Evolutionary conservation across 305 asterid species (phyloP), one percentile per base, ranked within the genome.

Genomic region (Striga hermonthica): DNA sequence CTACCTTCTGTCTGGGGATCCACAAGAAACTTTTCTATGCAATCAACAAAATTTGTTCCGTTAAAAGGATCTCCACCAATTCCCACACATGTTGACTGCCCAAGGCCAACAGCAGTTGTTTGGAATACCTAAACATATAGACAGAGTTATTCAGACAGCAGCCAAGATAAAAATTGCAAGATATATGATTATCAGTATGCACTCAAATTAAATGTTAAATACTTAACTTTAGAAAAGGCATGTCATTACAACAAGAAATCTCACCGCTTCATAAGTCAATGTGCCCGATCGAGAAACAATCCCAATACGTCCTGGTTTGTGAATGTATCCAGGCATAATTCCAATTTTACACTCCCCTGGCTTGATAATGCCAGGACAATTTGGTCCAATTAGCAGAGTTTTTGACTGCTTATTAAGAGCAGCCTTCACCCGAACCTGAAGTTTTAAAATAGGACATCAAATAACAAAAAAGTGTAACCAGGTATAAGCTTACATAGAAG

Each of bases 331-430:
- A 37, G 97, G 98, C 98, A 93, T 93, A 43, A 74, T 93, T 50
- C 99, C 99, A 14, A 90, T 93, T 70, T 93, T 93, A 82, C 99
- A 93, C 79, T 93, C 97, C 73, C 98, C 98, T 34, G 98, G 98
- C 78, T 93, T 93, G 80, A 90, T 93, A 67, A 93, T 93, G 53
- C 99, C 99, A 12, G 99, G 99, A 76, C 99, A 93, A 70, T 93
- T 93, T 28, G 99, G 99, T 64, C 97, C 97, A 60, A 93, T 93
- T 41, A 93, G 87, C 48, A 92, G 87, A 59, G 99, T 93, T 79
- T 83, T 90, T 4, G 97, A 84, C 73, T 93, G 99, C 67, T 72
- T 60, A 75, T 86, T 86, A 41, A 93, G 81, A 65, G 99, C 95
- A 72, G 97, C 95, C 75, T 90, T 93, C 56, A 93, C 97, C 37